phyloP scores from a whole-genome alignment of 192 early-diverging fungal species.

The Coemansia nantahalensis region DNA sequence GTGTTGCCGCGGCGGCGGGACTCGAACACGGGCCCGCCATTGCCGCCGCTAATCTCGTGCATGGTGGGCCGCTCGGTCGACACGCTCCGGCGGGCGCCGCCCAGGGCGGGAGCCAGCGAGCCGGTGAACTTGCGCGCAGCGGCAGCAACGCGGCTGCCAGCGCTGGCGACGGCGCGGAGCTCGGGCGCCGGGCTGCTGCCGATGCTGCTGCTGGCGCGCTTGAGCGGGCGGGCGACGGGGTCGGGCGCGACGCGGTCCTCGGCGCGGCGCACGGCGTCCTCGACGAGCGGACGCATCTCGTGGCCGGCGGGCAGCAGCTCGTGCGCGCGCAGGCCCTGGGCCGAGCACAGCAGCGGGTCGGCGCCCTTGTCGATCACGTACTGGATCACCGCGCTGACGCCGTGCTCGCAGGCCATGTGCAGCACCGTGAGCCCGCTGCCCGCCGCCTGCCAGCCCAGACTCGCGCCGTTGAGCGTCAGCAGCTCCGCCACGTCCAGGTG shows the following conservation, averaged over 20 bases:
- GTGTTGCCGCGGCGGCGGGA: neutral
- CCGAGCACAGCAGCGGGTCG: conserved; percentile 17
- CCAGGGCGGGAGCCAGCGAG: conserved; percentile 20
- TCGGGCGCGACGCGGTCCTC: conserved; percentile 11
- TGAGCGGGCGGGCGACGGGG: neutral
- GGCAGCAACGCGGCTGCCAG: conserved; percentile 15
- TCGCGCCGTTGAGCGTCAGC: conserved; percentile 44
- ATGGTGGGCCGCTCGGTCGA: conserved; percentile 50
- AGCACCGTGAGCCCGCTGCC: conserved; percentile 14
- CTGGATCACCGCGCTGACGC: conserved; percentile 4
- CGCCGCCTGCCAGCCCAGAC: conserved; percentile 6
- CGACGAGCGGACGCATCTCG: conserved; percentile 7
- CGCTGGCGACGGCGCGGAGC: neutral
- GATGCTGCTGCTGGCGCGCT: neutral
- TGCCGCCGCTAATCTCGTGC: conserved; percentile 27
- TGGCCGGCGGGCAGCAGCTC: conserved; percentile 8
- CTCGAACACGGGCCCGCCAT: neutral
- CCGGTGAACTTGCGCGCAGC: conserved; percentile 37
- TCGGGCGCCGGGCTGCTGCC: too few relatives aligned
- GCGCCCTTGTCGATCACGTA: conserved; percentile 42
- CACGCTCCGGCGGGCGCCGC: conserved; percentile 41
- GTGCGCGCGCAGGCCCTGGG: conserved; percentile 7
- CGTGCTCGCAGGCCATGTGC: conserved; percentile 28
- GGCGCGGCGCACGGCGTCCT: conserved; percentile 16
- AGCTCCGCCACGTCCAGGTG: conserved; percentile 45